Base-by-base conservation (phyloP, 192 early-diverging fungal genomes). In the Thamnidium elegans region DNA sequence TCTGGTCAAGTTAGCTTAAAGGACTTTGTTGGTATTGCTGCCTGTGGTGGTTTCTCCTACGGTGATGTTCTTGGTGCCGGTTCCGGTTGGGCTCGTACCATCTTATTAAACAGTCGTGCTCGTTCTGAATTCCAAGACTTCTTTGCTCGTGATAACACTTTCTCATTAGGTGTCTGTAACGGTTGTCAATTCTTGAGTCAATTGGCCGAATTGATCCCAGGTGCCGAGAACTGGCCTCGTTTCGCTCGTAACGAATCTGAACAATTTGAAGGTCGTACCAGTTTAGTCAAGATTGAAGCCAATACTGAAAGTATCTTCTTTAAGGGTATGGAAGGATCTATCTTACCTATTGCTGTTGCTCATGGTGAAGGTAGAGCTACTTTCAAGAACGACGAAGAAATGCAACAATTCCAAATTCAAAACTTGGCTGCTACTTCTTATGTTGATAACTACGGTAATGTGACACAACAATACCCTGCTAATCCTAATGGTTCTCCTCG, bases 51-150 rank as follows among this genome's bases (percentile, higher is more conserved):
- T 7, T 99, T 99, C 84, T 91, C 90, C 0, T 99, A 99, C 72
- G 98, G 98, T 65, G 98, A 99, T 77, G 98, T 99, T 2, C 76
- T 99, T 17, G 98, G 98, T 7, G 98, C 98, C n/a, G 98, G 96
- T 51, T 81, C 90, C 11, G 98, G 98, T 31, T 99, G 98, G 98
- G 96, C 98, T 50, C 92, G 93, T 63, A 87, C 87, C 20, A 90
- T 96, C 51, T 74, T 98, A 47, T 77, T 94, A 50, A 86, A 95
- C 67, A 48, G 80, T 8, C 68, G 55, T 45, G 89, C 89, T 5
- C 84, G 92, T 34, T 50, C 71, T 20, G 89, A 94, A 80, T 90
- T 99, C 55, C 62, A 71, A 1, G 74, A 62, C 17, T 99, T 97
- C 78, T 96, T 99, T 72, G 65, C 71, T 21, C 87, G 96, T 17